These are phyloP conservation scores for Kockovaella imperatae DNA, from an alignment of 768 basidiomycete species.

Conservation along the genomic window DNA sequence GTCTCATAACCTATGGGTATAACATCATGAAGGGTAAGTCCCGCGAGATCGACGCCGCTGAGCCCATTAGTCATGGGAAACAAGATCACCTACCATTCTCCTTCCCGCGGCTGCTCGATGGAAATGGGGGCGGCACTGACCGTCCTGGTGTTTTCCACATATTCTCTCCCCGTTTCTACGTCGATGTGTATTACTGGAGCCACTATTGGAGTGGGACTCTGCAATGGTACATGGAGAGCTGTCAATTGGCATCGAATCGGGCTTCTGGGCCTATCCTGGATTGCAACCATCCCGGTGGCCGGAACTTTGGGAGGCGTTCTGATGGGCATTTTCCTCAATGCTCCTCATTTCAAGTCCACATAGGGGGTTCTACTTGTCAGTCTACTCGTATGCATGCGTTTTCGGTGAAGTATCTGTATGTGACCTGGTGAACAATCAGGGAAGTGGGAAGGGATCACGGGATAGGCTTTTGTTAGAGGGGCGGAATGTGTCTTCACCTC, in stretches of 20 bases:
- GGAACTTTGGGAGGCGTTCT: slow-evolving; percentile 38
- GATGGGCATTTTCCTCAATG: slow-evolving; percentile 40
- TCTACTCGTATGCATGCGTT: too few relatives aligned
- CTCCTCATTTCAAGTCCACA: slow-evolving; percentile 30
- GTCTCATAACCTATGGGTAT: slow-evolving; percentile 42
- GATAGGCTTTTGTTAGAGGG: too few relatives aligned
- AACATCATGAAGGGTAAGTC: slow-evolving; percentile 45
- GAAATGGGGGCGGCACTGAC: slow-evolving; percentile 49
- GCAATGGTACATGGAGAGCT: slow-evolving; percentile 25
- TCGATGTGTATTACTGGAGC: slow-evolving; percentile 41
- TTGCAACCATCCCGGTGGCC: slow-evolving; percentile 27
- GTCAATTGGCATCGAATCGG: slow-evolving; percentile 31
- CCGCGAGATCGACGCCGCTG: background rate
- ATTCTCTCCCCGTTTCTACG: slow-evolving; percentile 36
- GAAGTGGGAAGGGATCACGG: too few relatives aligned
- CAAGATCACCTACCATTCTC: slow-evolving; percentile 47
- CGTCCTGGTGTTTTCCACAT: slow-evolving; percentile 48
- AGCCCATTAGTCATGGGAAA: slow-evolving; percentile 39
- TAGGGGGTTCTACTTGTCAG: too few relatives aligned
- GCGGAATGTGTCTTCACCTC: too few relatives aligned
- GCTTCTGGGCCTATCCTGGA: slow-evolving; percentile 20
- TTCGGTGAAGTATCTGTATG: too few relatives aligned
- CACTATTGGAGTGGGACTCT: slow-evolving; percentile 32
- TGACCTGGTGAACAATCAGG: too few relatives aligned
- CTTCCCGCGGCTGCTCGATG: slow-evolving; percentile 49